Evolutionary conservation across 2,329 filamentous ascomycete genomes (phyloP), one percentile per base, ranked within the genome.

Genomic region (Trichophyton benhamiae): DNA sequence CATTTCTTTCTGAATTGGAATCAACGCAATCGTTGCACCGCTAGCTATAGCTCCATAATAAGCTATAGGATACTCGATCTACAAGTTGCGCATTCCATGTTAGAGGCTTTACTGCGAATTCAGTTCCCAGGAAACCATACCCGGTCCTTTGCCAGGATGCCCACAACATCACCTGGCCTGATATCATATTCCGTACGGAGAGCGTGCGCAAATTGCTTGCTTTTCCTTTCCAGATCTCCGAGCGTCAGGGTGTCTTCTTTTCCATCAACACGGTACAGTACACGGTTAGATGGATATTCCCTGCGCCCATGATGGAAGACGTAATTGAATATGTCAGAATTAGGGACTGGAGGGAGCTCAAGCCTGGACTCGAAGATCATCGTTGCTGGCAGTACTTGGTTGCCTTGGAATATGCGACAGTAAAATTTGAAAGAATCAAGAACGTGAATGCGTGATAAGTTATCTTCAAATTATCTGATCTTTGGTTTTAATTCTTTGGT

Each of bases 21-120:
- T 67, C 30, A 63, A 64, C 20, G 64, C 64, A 36, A 69, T 63
- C 2, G 63, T 66, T 13, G 66, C 68, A 13, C 68, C 68, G n/a
- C 67, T 63, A 27, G 68, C 68, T 6, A 69, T 53, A 3, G 60
- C 62, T 9, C 65, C 67, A 36, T 64, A 67, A 63, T 66, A 68
- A 25, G 65, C 66, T 36, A 69, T 65, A 1, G 68, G 68, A 55
- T 68, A 69, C 48, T 66, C 58, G 30, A 69, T 66, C 65, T 69
- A n/a, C 9, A 44, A 11, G 7, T 15, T 25, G 25, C 57, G 38
- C 44, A 17, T 38, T 55, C 13, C 46, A 6, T 3, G 15, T 44
- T 44, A 44, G 41, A 44, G 15, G 4, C 5, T 2, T 44, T 17
- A 15, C 11, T 17, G n/a, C 41, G 17, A 4, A 17, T n/a, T 17